Evolutionary conservation across 179 eudicot genomes (phyloP), one percentile per base, ranked within the genome.

Genomic region (Amaranthus tricolor): DNA sequence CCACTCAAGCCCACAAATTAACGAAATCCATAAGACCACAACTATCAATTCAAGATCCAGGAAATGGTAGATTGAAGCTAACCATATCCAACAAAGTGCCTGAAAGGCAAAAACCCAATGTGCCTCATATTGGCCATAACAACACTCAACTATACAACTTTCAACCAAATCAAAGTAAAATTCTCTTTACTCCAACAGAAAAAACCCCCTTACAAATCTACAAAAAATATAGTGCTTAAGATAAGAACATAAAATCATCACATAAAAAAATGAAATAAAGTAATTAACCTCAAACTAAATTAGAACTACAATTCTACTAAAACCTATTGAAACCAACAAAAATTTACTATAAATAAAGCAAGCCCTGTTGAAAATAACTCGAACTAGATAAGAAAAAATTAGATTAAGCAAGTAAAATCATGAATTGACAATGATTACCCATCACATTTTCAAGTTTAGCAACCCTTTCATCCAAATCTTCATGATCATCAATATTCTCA

Each of bases 381-480:
- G 12, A 57, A 76, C 31, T 17, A 40, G 43, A n/a, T 31, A 48
- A 24, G 40, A n/a, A 76, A 64, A 14, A 24, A 1, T 1, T 9
- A 63, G 63, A 62, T 62, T 62, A 44, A 55, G 53, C 16, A n/a
- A 62, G 2, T 8, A 52, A 62, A 62, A 13, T 2, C 8, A 2
- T 2, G 40, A 31, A 31, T 31, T 31, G 4, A 68, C 0, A 13
- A 52, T 31, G 45, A 20, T 8, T 70, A 62, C 85, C 9, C 11
- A 93, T 96, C 96, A 91, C 96, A 68, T 76, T 88, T 73, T 90
- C 96, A 13, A 91, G 85, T 75, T 74, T 81, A 0, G 84, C 56
- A 45, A 78, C 59, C 74, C 69, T 87, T 49, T 69, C 85, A 47
- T 51, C 77, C 70, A 86, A 68, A 12, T 86, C 86, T 16, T 71